Base-by-base conservation (phyloP, 768 basidiomycete genomes). In the Lactarius pseudohatsudake region DNA sequence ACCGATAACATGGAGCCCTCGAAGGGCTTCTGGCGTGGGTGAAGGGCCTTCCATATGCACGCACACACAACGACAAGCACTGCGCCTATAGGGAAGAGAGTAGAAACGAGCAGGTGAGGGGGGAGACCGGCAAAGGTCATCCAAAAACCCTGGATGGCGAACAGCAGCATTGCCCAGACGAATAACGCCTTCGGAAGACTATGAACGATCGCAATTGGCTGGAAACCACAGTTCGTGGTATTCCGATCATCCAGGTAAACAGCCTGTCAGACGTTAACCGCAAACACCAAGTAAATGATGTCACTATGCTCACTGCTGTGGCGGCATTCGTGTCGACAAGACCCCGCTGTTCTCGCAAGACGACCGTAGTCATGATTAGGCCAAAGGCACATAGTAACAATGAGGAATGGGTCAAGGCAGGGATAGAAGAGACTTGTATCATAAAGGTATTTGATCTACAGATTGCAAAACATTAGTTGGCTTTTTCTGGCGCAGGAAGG, bases 81-180 rank as follows among this genome's bases (percentile, higher is more conserved):
- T 5, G 56, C 41, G 9, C 15, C 26, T 20, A 64, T 28, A 8
- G 57, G 62, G n/a, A 60, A 56, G 18, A 34, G 5, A 13, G 30
- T 22, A n/a, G 41, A 57, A 16, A 63, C 32, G 4, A 66, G 22
- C 6, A 62, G 2, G 4, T 2, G 2, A 2, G 20, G 7, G 2
- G 62, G 66, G 0, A 67, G 32, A 9, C 43, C 43, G 34, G 58
- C 20, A 28, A 64, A 55, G 0, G 58, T 9, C 41, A 67, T 22
- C 57, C 58, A 64, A 64, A 67, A 67, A 63, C 66, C 66, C 62
- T 67, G 62, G 1, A 67, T 41, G 1, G 28, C 11, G 16, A 67
- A 67, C 18, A 67, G 54, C 4, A 67, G 16, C 32, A 15, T 38
- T 1, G 66, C 62, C 57, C 54, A 67, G 9, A 64, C 11, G 28